Percentiles rank a stretch among this genome's conserved stretches.
These are phyloP conservation scores for Trichophyton schoenleinii DNA, from an alignment of 2,329 filamentous ascomycete genomes.

Conservation along the genomic window DNA sequence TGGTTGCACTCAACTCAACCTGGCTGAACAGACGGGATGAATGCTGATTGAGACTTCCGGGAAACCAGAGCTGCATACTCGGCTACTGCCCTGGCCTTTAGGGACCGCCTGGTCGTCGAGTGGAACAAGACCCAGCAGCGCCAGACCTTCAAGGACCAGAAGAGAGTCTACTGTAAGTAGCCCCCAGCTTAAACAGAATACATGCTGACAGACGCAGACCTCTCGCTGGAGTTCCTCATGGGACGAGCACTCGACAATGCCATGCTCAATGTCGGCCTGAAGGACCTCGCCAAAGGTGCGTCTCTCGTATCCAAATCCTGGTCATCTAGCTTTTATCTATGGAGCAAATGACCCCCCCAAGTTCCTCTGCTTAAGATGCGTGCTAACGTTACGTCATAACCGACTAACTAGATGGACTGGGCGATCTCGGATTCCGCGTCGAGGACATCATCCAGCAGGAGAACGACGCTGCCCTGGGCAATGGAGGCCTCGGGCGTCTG, in stretches of 20 bases:
- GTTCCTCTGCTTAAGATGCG: not conserved
- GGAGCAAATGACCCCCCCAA: no score
- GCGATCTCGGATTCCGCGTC: conserved; percentile 87
- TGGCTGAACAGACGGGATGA: not conserved
- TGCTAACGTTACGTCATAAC: conserved; percentile 10
- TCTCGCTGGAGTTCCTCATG: conserved; percentile 97
- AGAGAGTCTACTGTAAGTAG: conserved; percentile 70
- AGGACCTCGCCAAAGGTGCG: conserved; percentile 68
- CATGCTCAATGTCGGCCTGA: conserved; percentile 89
- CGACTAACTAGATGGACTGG: conserved; percentile 52
- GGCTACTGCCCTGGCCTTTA: conserved; percentile 80
- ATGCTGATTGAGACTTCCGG: not conserved
- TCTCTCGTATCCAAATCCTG: not conserved
- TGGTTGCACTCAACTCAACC: not conserved
- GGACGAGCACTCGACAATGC: conserved; percentile 93
- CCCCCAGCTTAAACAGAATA: not conserved
- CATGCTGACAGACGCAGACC: conserved; percentile 39
- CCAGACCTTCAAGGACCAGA: conserved; percentile 80
- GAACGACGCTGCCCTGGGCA: conserved; percentile 89
- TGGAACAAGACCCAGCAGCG: conserved; percentile 98
- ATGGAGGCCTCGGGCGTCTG: conserved; percentile 85
- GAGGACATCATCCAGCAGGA: conserved; percentile 93
- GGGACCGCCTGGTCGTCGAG: conserved; percentile 81
- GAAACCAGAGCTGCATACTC: conserved; percentile 64
- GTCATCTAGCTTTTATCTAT: no score